phyloP scores from a whole-genome alignment of 306 rosid species.

The Prunus salicina region DNA sequence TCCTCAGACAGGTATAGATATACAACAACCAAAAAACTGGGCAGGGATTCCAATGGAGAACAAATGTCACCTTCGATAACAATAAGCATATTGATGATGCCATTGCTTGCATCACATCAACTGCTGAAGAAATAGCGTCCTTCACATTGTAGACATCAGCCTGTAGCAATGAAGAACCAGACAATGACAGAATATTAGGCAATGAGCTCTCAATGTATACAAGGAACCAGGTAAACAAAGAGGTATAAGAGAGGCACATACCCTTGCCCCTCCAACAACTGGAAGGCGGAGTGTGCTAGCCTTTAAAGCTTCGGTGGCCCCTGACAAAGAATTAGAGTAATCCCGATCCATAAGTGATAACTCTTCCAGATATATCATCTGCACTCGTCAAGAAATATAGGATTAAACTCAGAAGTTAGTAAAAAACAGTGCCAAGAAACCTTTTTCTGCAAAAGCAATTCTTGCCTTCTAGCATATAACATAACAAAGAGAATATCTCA shows the following conservation, averaged over 20 bases:
- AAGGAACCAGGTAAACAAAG: not conserved
- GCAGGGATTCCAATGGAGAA: not conserved
- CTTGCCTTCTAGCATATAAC: not conserved
- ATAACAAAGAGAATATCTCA: too few species aligned
- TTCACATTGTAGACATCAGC: conserved; percentile 68
- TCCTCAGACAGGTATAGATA: not conserved
- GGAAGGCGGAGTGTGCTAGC: conserved; percentile 99
- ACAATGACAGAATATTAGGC: not conserved
- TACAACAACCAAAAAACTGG: not conserved
- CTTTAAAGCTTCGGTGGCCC: conserved; percentile 78
- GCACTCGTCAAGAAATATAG: conserved; percentile 29
- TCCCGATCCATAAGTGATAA: conserved; percentile 74
- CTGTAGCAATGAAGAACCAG: conserved; percentile 39
- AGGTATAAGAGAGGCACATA: conserved; percentile 26
- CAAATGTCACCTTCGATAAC: conserved; percentile 57
- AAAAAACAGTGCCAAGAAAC: conserved; percentile 10
- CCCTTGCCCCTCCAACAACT: conserved; percentile 87
- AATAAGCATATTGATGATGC: conserved; percentile 69
- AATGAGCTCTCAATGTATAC: conserved; percentile 2
- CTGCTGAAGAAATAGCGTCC: conserved; percentile 85
- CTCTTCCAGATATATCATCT: conserved; percentile 76
- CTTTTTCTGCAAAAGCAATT: conserved; percentile 1
- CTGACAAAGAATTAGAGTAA: conserved; percentile 74
- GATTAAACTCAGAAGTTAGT: conserved; percentile 16
- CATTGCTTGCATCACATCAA: conserved; percentile 96